Base-by-base conservation (phyloP, 129 eudicot genomes). In the Ambrosia trifida region DNA sequence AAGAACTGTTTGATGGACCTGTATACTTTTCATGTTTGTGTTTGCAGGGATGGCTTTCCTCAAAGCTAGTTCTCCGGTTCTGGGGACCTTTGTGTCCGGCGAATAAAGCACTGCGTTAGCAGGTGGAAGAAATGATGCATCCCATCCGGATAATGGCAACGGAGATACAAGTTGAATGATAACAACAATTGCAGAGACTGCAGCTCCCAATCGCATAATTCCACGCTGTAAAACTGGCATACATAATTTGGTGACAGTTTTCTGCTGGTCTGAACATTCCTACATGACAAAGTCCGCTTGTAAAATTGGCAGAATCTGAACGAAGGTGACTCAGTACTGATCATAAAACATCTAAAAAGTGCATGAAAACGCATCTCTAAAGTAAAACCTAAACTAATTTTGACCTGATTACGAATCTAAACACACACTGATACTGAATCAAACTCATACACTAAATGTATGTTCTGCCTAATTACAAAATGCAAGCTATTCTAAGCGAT, bases 21-120 rank as follows among this genome's bases (percentile, higher is more conserved):
- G 99, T 83, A 90, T 87, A 31, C 79, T 74, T 79, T 94, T 94
- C 99, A 94, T 90, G 80, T 84, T 86, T 65, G 91, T 70, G 75
- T 94, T 94, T 66, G 99, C 99, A 57, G 99, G 99, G 53, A 94
- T 94, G 62, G 99, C 99, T 80, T 87, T 90, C 83, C 99, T 77
- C 73, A 94, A 72, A 74, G 99, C 99, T 78, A 94, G 80, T 83
- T 94, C 99, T 68, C 99, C 99, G 0, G 99, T 94, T 72, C 99
- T 82, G 2, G 99, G 99, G 53, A 90, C 89, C 75, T 94, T 94
- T 14, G 99, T 94, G 79, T 90, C 99, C 6, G 99, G 99, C 0
- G 97, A 90, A 80, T 90, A 94, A 64, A 94, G 91, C 36, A 94
- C 99, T 45, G 99, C 99, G 63, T 85, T 72, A 11, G 97, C 97